phyloP scores from a whole-genome alignment of 2,329 filamentous ascomycete genomes.

The Acrocalymma vagum region DNA sequence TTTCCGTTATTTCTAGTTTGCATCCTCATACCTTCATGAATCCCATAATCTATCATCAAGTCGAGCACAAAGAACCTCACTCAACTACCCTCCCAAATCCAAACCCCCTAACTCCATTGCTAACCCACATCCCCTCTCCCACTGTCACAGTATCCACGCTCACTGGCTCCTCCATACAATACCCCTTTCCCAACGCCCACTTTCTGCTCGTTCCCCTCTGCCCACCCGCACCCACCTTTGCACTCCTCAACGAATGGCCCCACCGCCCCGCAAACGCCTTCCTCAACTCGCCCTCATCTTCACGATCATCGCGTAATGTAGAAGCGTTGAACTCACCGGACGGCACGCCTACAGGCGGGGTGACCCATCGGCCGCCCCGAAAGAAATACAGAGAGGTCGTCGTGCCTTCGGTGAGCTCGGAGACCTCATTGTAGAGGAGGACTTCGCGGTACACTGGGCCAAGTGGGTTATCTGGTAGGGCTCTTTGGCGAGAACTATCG shows the following conservation, averaged over 20 bases:
- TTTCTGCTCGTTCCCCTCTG: conserved; percentile 83
- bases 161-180: conserved; percentile 74
- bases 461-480: conserved; percentile 55
- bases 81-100: conserved; percentile 43
- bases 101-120: conserved; percentile 87
- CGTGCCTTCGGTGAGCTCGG: conserved; percentile 84
- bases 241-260: conserved; percentile 47
- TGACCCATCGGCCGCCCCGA: conserved; percentile 78
- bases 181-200: conserved; percentile 76
- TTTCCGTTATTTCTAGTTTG: too few species aligned
- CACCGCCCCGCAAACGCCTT: conserved; percentile 47
- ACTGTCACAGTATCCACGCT: conserved; percentile 67
- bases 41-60: too few species aligned
- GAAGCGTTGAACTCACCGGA: conserved; percentile 28
- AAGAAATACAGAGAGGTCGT: conserved; percentile 85
- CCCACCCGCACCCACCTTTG: conserved; percentile 73
- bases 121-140: conserved; percentile 86
- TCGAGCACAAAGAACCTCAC: too few species aligned
- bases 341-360: conserved; percentile 65
- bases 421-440: conserved; percentile 71
- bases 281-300: conserved; percentile 45
- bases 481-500: conserved; percentile 71
- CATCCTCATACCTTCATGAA: too few species aligned
- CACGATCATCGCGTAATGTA: conserved; percentile 21
- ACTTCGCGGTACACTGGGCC: conserved; percentile 68